Base-by-base conservation (phyloP, 139 green algal genomes). In the Coccomyxa sp. region DNA sequence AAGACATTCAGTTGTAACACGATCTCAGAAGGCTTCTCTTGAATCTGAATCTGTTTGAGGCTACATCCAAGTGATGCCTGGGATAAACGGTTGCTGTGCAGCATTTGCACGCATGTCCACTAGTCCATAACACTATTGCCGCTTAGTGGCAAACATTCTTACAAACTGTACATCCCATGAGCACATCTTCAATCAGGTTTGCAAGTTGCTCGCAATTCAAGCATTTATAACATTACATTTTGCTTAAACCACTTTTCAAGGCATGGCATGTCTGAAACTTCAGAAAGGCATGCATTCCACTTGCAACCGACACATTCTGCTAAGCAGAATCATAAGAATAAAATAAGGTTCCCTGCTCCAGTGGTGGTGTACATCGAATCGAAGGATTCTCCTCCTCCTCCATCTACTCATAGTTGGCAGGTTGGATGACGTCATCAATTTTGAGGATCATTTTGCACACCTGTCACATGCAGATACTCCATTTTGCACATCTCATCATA, bases 361-460 rank as follows among this genome's bases (percentile, higher is more conserved):
- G 38, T 51, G 3, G 7, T 51, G 38, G 38, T 51, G 38, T 51
- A 51, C 3, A 51, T 3, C 3, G 38, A 3, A 3, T 51, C 38
- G 7, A 7, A 51, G 38, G 38, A 51, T 7, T 51, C 7, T 51
- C 38, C 38, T 51, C 38, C 38, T 51, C 38, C 38, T 51, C 38
- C 3, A 27, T 27, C 85, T 79, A 91, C 28, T 88, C 84, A 84
- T 90, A 90, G 18, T 84, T 27, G 14, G 76, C 80, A 32, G 94
- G 93, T 82, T 95, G 91, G 81, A 99, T 99, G 57, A 99, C 93
- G 82, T 99, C 97, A 78, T 99, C 97, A 79, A 99, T 98, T 86
- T 99, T 99, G 13, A 99, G 87, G 79, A 99, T 99, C 95, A 99
- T 98, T 88, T 98, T 99, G 91, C 96, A 98, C 32, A 99, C 95